Evolutionary conservation across 192 early-diverging fungal genomes (phyloP).

Genomic region (Coemansia reversa): DNA sequence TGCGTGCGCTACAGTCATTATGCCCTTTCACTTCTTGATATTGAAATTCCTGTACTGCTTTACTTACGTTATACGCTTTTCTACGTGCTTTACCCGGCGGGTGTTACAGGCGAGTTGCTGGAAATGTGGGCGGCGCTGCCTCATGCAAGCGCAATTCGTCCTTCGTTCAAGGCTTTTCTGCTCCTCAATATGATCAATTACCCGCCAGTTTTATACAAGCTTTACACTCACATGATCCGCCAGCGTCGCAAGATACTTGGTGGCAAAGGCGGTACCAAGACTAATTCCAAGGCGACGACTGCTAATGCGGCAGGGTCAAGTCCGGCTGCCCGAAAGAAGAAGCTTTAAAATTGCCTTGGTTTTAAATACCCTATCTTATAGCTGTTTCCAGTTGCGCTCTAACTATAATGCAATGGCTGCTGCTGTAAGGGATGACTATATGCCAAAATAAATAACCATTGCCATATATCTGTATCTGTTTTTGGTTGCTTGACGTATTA

Average conservation of each 20-base stretch:
- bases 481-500: no score
- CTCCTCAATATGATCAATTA: slow-evolving; percentile 65
- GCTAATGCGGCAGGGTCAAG: neutral
- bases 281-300: slow-evolving; percentile 1
- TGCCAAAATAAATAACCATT: no score
- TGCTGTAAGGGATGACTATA: no score
- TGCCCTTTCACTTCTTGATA: slow-evolving; percentile 65
- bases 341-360: neutral
- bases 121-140: slow-evolving; percentile 73
- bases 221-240: slow-evolving; percentile 91
- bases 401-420: no score
- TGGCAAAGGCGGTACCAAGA: slow-evolving; percentile 11
- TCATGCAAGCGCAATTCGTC: slow-evolving; percentile 56
- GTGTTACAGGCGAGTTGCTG: slow-evolving; percentile 80
- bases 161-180: slow-evolving; percentile 61
- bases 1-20: slow-evolving; percentile 92
- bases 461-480: no score
- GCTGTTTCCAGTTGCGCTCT: no score
- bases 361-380: no score
- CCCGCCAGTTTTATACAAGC: slow-evolving; percentile 70
- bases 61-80: slow-evolving; percentile 88
- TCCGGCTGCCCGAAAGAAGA: slow-evolving; percentile 13
- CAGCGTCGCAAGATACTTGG: slow-evolving; percentile 80
- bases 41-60: slow-evolving; percentile 38
- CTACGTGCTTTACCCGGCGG: slow-evolving; percentile 87